A percentile compares a stretch with the other conserved stretches of the same genome.
These are phyloP conservation scores for Onygenales sp. DNA, from an alignment of 2,329 filamentous ascomycete species.

Conservation along the genomic window DNA sequence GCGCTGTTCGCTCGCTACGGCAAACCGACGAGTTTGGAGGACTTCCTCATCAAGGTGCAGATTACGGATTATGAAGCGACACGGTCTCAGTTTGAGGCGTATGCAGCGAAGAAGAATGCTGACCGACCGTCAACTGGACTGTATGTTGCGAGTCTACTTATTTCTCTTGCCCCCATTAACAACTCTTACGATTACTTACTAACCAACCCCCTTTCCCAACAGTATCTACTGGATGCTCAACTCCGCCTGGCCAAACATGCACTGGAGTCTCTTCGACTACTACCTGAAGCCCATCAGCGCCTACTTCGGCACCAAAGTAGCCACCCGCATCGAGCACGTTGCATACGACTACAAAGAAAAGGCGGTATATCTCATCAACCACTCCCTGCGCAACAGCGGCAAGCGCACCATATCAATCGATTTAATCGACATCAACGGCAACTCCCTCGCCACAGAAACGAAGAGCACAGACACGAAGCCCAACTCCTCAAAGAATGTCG, in stretches of 20 bases:
- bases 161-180: neutral
- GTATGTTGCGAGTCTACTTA: slow-evolving; percentile 6
- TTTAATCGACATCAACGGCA: slow-evolving; percentile 42
- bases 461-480: slow-evolving; percentile 31
- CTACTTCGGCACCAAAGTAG: slow-evolving; percentile 52
- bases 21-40: slow-evolving; percentile 40
- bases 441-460: slow-evolving; percentile 25
- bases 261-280: slow-evolving; percentile 58
- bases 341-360: slow-evolving; percentile 44
- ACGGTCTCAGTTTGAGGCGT: slow-evolving; percentile 50
- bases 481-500: slow-evolving; percentile 35
- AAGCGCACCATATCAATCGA: slow-evolving; percentile 40
- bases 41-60: slow-evolving; percentile 52
- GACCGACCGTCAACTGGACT: slow-evolving; percentile 48
- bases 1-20: slow-evolving; percentile 47
- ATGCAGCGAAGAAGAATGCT: slow-evolving; percentile 41
- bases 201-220: neutral
- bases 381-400: slow-evolving; percentile 32
- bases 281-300: slow-evolving; percentile 50
- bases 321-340: slow-evolving; percentile 42
- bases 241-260: slow-evolving; percentile 54
- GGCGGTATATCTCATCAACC: slow-evolving; percentile 47
- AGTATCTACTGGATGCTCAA: slow-evolving; percentile 60
- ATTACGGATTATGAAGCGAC: slow-evolving; percentile 58
- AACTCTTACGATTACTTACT: neutral